Evolutionary conservation across 179 eudicot genomes (phyloP), one percentile per base, ranked within the genome.

Genomic region (Silene vulgaris): DNA sequence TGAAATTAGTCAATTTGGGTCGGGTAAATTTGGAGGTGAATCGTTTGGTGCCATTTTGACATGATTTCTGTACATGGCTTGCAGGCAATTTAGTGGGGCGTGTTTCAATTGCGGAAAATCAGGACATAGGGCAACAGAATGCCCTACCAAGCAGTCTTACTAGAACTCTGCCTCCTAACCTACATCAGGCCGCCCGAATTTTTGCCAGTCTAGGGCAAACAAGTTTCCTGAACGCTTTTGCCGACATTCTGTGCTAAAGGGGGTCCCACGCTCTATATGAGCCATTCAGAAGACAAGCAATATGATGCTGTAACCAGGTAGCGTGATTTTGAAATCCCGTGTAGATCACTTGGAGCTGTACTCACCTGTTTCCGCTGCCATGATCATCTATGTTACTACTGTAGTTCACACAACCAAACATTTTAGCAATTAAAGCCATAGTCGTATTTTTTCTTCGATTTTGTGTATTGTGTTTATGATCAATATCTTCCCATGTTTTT

Each of bases 71-170:
- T 52, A 7, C 30, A 3, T 54, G 26, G 30, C 17, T 59, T 3
- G 56, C 89, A 88, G 98, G 76, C 79, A 84, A 80, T 92, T 89
- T 69, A 91, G 90, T 4, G 99, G 97, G 50, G 93, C 99, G 23
- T 95, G 99, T 74, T 95, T 95, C 89, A 86, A 82, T 76, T 95
- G 99, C 52, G 99, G 99, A 17, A 87, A 78, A 76, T 73, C 88
- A 69, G 99, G 99, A 69, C 99, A 95, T 78, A 85, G 89, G 88
- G 97, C 99, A 70, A 83, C 95, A 3, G 96, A 94, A 12, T 94
- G 98, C 87, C 96, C 98, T 72, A 85, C 5, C 82, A 84, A 91
- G 81, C 80, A 73, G 77, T 83, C 74, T 13, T 86, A 77, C 79
- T 89, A 88, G 84, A 72, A 60, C 43, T 64, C 61, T 4, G 60